phyloP scores from a whole-genome alignment of 306 rosid species.

The Abrus precatorius region DNA sequence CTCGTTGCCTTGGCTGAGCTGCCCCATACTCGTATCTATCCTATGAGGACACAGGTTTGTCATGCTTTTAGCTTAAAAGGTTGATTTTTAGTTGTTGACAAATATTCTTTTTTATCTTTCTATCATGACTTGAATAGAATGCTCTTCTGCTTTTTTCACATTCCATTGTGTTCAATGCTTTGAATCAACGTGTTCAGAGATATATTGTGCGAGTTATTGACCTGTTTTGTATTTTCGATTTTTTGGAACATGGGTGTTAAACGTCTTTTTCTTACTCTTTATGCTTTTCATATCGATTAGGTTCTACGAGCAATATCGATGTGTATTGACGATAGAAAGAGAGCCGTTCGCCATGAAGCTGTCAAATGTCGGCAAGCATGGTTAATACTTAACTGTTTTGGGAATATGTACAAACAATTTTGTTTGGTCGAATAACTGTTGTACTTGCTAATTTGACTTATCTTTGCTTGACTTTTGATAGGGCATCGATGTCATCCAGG shows the following conservation, averaged over 20 bases:
- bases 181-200: slow-evolving; percentile 15
- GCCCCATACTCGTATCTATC: slow-evolving; percentile 82
- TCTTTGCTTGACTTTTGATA: slow-evolving; percentile 43
- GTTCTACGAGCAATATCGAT: slow-evolving; percentile 66
- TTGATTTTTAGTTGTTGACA: neutral
- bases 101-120: neutral
- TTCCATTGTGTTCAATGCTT: slow-evolving; percentile 26
- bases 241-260: slow-evolving; percentile 19
- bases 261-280: neutral
- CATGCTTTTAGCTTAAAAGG: slow-evolving; percentile 37
- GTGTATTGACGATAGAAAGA: slow-evolving; percentile 80
- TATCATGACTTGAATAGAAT: neutral
- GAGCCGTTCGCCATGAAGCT: slow-evolving; percentile 89
- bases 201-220: neutral
- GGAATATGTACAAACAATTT: slow-evolving; percentile 9
- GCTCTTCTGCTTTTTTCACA: neutral
- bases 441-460: slow-evolving; percentile 5
- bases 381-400: slow-evolving; percentile 53
- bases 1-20: slow-evolving; percentile 83
- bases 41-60: slow-evolving; percentile 85
- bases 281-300: slow-evolving; percentile 52
- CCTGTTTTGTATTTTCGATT: neutral
- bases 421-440: neutral
- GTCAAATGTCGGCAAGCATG: slow-evolving; percentile 88
- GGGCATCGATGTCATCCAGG: slow-evolving; percentile 70